These are phyloP conservation scores for Microdochium trichocladiopsis DNA, from an alignment of 2,329 filamentous ascomycete genomes.

Conservation along the genomic window DNA sequence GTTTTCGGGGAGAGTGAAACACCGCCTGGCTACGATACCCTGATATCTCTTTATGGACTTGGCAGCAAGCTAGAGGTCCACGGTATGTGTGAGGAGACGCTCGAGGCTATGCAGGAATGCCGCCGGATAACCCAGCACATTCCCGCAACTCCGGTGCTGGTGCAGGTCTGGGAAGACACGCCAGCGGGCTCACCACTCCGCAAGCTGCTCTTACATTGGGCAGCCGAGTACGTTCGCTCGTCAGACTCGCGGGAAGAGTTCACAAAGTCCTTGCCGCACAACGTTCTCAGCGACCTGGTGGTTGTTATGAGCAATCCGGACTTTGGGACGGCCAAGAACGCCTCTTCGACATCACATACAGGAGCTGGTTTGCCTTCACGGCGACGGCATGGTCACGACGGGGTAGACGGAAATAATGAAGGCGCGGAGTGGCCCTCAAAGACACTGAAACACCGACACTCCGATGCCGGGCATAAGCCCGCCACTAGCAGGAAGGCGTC, in stretches of 20 bases:
- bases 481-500: slow-evolving; percentile 11
- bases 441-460: slow-evolving; percentile 30
- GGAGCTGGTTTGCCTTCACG: slow-evolving; percentile 19
- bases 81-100: slow-evolving; percentile 47
- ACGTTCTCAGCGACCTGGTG: slow-evolving; percentile 56
- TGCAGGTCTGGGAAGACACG: slow-evolving; percentile 56
- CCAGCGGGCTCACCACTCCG: slow-evolving; percentile 54
- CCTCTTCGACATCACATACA: slow-evolving; percentile 18
- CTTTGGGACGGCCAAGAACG: slow-evolving; percentile 6
- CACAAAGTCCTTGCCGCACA: slow-evolving; percentile 52
- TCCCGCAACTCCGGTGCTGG: slow-evolving; percentile 49
- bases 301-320: slow-evolving; percentile 53
- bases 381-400: slow-evolving; percentile 42
- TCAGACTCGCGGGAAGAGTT: slow-evolving; percentile 50
- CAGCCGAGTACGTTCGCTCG: slow-evolving; percentile 55
- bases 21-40: slow-evolving; percentile 43
- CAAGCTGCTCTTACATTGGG: slow-evolving; percentile 52
- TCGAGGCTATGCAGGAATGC: slow-evolving; percentile 51
- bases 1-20: slow-evolving; percentile 33
- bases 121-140: slow-evolving; percentile 45
- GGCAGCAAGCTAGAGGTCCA: slow-evolving; percentile 43
- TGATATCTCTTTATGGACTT: slow-evolving; percentile 51
- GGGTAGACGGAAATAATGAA: slow-evolving; percentile 29
- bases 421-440: slow-evolving; percentile 3
- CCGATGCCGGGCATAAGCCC: slow-evolving; percentile 16